Evolutionary conservation across 805 yeast species (phyloP), one percentile per base, ranked within the genome.

Genomic region (Lipomyces spencermartinsiae): DNA sequence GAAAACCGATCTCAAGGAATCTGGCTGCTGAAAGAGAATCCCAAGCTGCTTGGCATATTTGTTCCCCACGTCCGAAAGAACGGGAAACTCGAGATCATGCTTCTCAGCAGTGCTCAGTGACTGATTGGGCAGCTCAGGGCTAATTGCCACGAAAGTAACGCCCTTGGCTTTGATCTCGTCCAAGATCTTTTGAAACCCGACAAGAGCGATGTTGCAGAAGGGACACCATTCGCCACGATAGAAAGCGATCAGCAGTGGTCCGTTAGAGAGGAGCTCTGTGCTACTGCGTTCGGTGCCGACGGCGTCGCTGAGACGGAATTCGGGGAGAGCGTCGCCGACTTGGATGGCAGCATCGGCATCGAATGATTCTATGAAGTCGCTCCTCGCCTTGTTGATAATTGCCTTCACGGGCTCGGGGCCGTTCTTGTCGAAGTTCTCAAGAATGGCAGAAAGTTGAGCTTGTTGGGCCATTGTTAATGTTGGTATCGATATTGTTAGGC

Each of bases 21-120:
- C 46, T n/a, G 46, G 46, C 46, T 39, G 46, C 46, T 39, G 46
- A n/a, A 12, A 39, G n/a, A 39, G 46, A 39, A 39, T 39, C 46
- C 46, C 46, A 39, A 39, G 46, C 46, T 39, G 46, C 46, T 39
- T 39, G 46, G 46, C 46, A n/a, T 39, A 39, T 39, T 39, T 39
- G 46, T 39, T 39, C n/a, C 46, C 46, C n/a, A 39, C 5, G 10
- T 39, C 46, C 10, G 46, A 39, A n/a, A 39, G 46, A 39, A 39
- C 46, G n/a, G 46, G 46, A 39, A 39, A 39, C 46, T 39, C 10
- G 46, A 39, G 46, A 39, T 39, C 46, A n/a, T 39, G 46, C 46
- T 39, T 39, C n/a, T 39, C 46, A 39, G 46, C 46, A 5, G n/a
- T 39, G 46, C 46, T 39, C n/a, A 39, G 46, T n/a, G 46, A 39